Percentiles rank a stretch among this genome's conserved stretches.
phyloP scores from a whole-genome alignment of 2,329 filamentous ascomycete species.

The Botrytis porri region DNA sequence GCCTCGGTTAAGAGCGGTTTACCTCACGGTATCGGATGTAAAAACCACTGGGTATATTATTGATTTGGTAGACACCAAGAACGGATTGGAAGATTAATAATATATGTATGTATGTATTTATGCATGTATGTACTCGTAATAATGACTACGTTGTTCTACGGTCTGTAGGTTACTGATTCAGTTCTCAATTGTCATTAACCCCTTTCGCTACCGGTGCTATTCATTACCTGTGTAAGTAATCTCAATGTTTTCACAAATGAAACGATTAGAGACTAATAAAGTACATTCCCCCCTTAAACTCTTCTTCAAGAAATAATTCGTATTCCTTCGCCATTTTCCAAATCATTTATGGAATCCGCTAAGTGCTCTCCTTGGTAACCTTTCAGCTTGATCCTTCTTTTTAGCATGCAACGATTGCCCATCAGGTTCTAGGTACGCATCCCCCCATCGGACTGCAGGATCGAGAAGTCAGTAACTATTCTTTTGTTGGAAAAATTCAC shows the following conservation, averaged over 20 bases:
- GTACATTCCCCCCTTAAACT: no score
- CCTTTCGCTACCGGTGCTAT: background rate
- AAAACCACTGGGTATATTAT: background rate
- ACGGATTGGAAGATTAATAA: background rate
- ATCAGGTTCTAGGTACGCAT: conserved; percentile 2
- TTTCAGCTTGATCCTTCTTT: background rate
- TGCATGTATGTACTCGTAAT: background rate
- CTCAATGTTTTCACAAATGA: background rate
- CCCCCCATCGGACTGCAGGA: background rate
- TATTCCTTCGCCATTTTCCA: background rate
- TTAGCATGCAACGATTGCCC: background rate
- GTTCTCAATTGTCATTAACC: background rate
- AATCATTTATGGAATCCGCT: conserved; percentile 3
- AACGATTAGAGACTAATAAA: background rate
- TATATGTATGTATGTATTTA: background rate
- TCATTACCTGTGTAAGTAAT: background rate
- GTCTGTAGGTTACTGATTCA: background rate
- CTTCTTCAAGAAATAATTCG: background rate
- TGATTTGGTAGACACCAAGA: background rate
- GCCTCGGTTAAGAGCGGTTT: conserved; percentile 17
- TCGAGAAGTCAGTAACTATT: background rate
- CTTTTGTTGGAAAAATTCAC: background rate
- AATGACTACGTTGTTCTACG: background rate
- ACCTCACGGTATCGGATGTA: background rate
- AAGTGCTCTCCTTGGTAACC: background rate